Evolutionary conservation across 768 basidiomycete species (phyloP).

Genomic region (Pleurotus ostreatus): DNA sequence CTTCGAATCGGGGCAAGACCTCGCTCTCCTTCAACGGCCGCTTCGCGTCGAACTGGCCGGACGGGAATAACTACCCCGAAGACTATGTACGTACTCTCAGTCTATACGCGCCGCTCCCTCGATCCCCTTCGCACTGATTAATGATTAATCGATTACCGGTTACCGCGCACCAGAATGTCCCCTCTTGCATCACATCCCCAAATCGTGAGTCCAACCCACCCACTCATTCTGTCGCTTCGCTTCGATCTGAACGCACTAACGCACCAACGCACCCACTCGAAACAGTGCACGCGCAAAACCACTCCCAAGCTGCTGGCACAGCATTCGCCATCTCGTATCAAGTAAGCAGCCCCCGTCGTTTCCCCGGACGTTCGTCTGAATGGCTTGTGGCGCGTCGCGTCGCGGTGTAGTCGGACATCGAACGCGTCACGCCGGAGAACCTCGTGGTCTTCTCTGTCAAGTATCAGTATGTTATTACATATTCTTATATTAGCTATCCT

Average conservation of each 20-base stretch:
- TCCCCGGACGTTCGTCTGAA: too few relatives aligned
- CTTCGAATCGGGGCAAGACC: constrained; percentile 45
- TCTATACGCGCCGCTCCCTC: not conserved
- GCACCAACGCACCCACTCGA: not conserved
- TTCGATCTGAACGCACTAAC: too few relatives aligned
- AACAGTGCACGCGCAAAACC: constrained; percentile 50
- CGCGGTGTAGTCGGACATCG: constrained; percentile 45
- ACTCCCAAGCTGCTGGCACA: constrained; percentile 45
- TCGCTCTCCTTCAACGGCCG: constrained; percentile 36
- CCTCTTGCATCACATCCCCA: constrained; percentile 40
- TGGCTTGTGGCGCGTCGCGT: too few relatives aligned
- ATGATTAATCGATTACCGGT: too few relatives aligned
- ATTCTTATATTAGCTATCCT: too few relatives aligned
- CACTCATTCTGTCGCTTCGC: too few relatives aligned
- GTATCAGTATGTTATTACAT: too few relatives aligned
- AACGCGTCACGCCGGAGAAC: constrained; percentile 41
- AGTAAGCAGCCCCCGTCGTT: constrained; percentile 18
- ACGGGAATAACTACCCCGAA: constrained; percentile 40
- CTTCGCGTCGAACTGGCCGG: constrained; percentile 39
- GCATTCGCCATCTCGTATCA: constrained; percentile 54
- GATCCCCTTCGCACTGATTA: not conserved
- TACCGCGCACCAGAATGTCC: constrained; percentile 27
- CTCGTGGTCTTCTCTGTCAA: constrained; percentile 49
- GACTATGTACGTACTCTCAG: constrained; percentile 32
- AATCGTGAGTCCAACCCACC: constrained; percentile 34